Evolutionary conservation across 1,284 basidiomycete genomes (phyloP), one percentile per base, ranked within the genome.

Genomic region (Irpex sp.): DNA sequence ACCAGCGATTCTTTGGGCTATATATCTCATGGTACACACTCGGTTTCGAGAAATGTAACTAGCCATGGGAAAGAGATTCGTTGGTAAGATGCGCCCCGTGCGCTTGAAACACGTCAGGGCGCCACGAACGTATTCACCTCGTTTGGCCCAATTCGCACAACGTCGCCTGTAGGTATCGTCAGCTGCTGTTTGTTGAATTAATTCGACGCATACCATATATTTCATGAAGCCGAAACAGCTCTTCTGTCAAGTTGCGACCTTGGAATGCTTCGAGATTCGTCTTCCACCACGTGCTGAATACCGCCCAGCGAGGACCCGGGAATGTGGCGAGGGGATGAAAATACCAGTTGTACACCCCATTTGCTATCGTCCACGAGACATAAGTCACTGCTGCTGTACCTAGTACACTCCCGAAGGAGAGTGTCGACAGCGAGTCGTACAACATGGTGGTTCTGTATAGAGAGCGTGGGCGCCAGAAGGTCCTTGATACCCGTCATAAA

Each of bases 31-130:
- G 60, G 39, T 69, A 76, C 9, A 68, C 75, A 1, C 57, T 61
- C 4, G 72, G 71, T 51, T 72, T 67, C 15, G 63, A 65, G 65
- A 77, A 77, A 57, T 76, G 75, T 15, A 77, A 64, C 75, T 76
- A 58, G 26, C 26, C 26, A 26, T 26, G 2, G 31, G 35, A 26
- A 51, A 26, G 17, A 17, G 49, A 47, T 47, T 26, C 26, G 26
- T 26, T 26, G 26, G 26, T 26, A 26, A 26, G 26, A 26, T 26
- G 26, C 26, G 26, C 26, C 26, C 26, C 3, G 26, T 26, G 26
- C 26, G 26, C 26, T 26, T 26, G 26, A 26, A 26, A 59, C 7
- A 46, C 19, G 5, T 39, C 26, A 26, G 4, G 26, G 26, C 26
- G 26, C 26, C 26, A 26, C 26, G 26, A 26, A 26, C 26, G 26